These are phyloP conservation scores for Agrostemma githago DNA, from an alignment of 148 eudicot species.

Conservation along the genomic window DNA sequence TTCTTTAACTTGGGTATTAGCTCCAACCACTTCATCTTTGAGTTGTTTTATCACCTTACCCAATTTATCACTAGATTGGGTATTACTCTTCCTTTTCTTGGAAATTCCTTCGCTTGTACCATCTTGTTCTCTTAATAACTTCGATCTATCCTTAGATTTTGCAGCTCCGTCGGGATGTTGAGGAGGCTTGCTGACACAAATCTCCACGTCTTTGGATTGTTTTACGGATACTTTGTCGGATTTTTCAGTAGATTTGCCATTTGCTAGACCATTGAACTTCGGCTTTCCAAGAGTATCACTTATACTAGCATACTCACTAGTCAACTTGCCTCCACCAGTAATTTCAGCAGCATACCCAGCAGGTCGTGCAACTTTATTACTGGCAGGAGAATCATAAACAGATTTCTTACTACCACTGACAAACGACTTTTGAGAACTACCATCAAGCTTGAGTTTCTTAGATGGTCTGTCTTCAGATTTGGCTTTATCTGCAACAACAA, in stretches of 20 bases:
- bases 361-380: slow-evolving; percentile 19
- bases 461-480: slow-evolving; percentile 26
- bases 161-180: not conserved
- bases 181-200: not conserved
- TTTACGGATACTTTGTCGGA: slow-evolving; percentile 21
- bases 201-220: slow-evolving; percentile 10
- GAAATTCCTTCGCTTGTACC: slow-evolving; percentile 20
- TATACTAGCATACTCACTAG: slow-evolving; percentile 12
- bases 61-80: slow-evolving; percentile 29
- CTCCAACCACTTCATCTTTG: slow-evolving; percentile 19
- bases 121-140: slow-evolving; percentile 11
- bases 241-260: slow-evolving; percentile 29
- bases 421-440: not conserved
- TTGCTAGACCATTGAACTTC: slow-evolving; percentile 17
- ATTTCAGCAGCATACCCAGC: slow-evolving; percentile 12
- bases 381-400: slow-evolving; percentile 14
- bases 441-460: slow-evolving; percentile 36
- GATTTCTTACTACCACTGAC: slow-evolving; percentile 15
- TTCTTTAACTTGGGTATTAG: slow-evolving; percentile 34
- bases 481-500: slow-evolving; percentile 16
- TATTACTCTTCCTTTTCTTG: slow-evolving; percentile 24
- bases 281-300: slow-evolving; percentile 23
- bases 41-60: slow-evolving; percentile 14
- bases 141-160: slow-evolving; percentile 1
- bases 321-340: slow-evolving; percentile 25